Conservation (phyloP, 2,329 filamentous ascomycete species). For the Penicillium sp. region DNA sequence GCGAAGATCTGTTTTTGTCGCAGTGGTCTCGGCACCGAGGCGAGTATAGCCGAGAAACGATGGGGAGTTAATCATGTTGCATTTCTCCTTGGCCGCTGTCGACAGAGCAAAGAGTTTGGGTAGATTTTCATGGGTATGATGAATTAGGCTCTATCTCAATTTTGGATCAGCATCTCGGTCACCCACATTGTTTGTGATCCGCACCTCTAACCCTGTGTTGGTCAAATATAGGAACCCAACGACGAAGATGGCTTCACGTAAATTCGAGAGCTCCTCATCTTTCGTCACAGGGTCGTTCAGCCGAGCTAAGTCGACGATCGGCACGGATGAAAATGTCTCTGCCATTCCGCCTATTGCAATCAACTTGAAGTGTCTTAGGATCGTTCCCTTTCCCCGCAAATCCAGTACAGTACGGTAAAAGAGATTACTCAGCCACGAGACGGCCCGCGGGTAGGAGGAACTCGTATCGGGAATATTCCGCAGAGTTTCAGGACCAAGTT, state of each 20-base stretch:
- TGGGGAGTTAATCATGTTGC: constrained; percentile 37
- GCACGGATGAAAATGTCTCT: constrained; percentile 32
- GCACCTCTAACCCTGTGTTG: constrained; percentile 38
- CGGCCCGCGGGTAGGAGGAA: too few species aligned
- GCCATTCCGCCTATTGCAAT: constrained; percentile 18
- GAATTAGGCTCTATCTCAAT: constrained; percentile 22
- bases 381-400: constrained; percentile 4
- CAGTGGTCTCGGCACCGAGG: constrained; percentile 38
- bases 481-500: neutral
- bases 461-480: neutral
- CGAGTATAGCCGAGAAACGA: constrained; percentile 37
- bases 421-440: constrained; percentile 3
- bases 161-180: neutral
- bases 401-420: neutral
- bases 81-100: constrained; percentile 26
- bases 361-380: neutral
- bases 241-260: constrained; percentile 37
- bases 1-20: constrained; percentile 31
- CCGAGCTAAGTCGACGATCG: constrained; percentile 31
- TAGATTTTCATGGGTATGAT: constrained; percentile 23
- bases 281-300: constrained; percentile 28
- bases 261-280: constrained; percentile 22
- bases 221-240: constrained; percentile 39
- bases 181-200: neutral
- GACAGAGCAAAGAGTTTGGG: constrained; percentile 30